Base-by-base conservation (phyloP, 164 flowering plant species). In the Paratinospora sagittata region DNA sequence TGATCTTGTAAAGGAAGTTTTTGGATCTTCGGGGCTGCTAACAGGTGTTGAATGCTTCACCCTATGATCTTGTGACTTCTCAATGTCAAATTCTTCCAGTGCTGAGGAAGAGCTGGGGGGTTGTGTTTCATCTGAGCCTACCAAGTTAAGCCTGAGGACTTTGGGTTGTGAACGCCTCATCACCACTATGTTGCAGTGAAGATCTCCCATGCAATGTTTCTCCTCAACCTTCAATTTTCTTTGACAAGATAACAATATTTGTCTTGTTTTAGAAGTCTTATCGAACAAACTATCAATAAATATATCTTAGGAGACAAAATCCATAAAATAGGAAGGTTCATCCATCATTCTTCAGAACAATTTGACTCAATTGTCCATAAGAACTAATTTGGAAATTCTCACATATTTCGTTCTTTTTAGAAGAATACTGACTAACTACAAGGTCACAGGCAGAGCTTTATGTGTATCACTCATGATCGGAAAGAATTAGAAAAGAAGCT, bases 111-210 rank as follows among this genome's bases (percentile, higher is more conserved):
- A 77, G 75, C 82, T 83, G 12, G 87, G 89, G 12, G 87, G 83
- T 72, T 83, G 83, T 37, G 73, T 76, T 70, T 82, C 90, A 70
- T 83, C 73, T 23, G 83, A 72, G 68, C 79, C 71, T 72, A 75
- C 85, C 58, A 92, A 80, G 75, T 94, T 89, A 23, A 94, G 91
- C 74, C 91, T 84, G 21, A 92, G 88, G 55, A 94, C 89, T 83
- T 90, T 87, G 21, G 98, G 85, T 55, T 83, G 86, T 65, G 93
- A 83, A 60, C 84, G 85, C 70, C 87, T 92, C 91, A 92, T 87
- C 66, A 80, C 81, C 13, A 89, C 98, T 66, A 92, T 86, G 85
- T 89, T 94, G 86, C 97, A 94, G 66, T 76, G 85, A 11, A 92
- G 90, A 76, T 92, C 91, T 34, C 85, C 97, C 80, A 89, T 79